A percentile compares a stretch with the other conserved stretches of the same genome.
Evolutionary conservation across 768 basidiomycete genomes (phyloP).

Genomic region (Leccinum boreale): DNA sequence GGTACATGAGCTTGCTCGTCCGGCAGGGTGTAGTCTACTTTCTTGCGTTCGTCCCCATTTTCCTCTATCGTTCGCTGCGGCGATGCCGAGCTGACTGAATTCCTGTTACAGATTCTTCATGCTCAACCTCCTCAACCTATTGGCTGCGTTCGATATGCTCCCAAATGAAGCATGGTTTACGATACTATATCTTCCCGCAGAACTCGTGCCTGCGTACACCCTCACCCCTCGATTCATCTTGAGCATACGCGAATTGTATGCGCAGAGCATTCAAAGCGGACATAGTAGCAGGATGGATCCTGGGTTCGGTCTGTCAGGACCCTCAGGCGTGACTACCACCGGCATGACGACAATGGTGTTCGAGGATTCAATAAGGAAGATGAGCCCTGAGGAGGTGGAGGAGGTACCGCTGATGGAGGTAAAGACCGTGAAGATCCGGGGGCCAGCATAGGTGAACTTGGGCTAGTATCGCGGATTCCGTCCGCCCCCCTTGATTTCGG

Average conservation of each 20-base stretch:
- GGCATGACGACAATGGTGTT: background rate
- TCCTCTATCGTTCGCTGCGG: background rate
- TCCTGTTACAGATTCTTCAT: background rate
- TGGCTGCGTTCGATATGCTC: background rate
- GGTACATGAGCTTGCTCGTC: background rate
- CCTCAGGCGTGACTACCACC: background rate
- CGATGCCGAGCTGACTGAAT: background rate
- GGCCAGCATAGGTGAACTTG: background rate
- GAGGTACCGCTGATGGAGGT: background rate
- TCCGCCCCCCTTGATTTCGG: no score
- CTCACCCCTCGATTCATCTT: background rate
- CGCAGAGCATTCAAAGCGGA: background rate
- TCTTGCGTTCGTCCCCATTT: background rate
- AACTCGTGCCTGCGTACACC: background rate
- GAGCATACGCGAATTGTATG: background rate
- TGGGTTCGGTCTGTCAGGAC: background rate
- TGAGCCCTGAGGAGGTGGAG: background rate
- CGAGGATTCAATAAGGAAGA: background rate
- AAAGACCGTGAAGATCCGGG: background rate
- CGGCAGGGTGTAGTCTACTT: background rate
- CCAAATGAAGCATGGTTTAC: background rate
- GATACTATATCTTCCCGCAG: background rate
- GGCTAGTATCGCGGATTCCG: background rate
- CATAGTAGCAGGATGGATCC: slow-evolving; percentile 5
- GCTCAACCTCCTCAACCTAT: background rate